phyloP scores from a whole-genome alignment of 192 early-diverging fungal species.

The Fimicolochytrium jonesii region DNA sequence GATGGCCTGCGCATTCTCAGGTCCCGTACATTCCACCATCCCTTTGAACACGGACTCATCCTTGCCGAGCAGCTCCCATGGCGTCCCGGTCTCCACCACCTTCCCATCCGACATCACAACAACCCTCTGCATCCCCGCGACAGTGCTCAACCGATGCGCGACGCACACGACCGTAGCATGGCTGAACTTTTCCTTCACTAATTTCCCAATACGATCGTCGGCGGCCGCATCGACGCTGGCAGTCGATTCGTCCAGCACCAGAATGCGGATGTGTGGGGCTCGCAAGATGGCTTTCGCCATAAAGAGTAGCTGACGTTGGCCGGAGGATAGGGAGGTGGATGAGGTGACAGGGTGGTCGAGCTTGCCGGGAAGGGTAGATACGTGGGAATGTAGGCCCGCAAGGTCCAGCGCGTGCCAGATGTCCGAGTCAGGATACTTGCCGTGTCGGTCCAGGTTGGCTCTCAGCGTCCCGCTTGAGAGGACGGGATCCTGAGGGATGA shows the following conservation, averaged over 20 bases:
- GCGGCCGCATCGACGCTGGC: conserved; percentile 33
- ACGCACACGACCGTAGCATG: conserved; percentile 61
- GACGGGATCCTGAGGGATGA: conserved; percentile 54
- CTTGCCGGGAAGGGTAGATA: conserved; percentile 51
- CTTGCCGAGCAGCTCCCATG: conserved; percentile 42
- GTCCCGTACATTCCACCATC: conserved; percentile 33
- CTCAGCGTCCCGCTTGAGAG: conserved; percentile 45
- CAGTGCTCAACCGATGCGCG: conserved; percentile 58
- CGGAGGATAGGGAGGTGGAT: conserved; percentile 74
- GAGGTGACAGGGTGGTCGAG: conserved; percentile 64
- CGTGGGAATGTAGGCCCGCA: conserved; percentile 47
- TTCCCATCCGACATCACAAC: conserved; percentile 44
- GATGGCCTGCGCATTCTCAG: conserved; percentile 19
- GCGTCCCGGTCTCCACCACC: conserved; percentile 49
- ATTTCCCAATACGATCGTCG: conserved; percentile 63
- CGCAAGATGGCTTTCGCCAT: conserved; percentile 47
- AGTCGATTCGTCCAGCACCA: conserved; percentile 26
- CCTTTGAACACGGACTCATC: conserved; percentile 31
- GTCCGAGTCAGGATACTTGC: conserved; percentile 31
- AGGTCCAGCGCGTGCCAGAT: conserved; percentile 40
- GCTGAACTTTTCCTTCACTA: conserved; percentile 40
- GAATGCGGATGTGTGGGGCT: conserved; percentile 44
- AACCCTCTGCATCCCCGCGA: conserved; percentile 43
- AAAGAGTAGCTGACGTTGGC: conserved; percentile 60
- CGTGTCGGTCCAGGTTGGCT: conserved; percentile 61